Evolutionary conservation across 2,329 filamentous ascomycete species (phyloP).

Genomic region (Beauveria medogensis): DNA sequence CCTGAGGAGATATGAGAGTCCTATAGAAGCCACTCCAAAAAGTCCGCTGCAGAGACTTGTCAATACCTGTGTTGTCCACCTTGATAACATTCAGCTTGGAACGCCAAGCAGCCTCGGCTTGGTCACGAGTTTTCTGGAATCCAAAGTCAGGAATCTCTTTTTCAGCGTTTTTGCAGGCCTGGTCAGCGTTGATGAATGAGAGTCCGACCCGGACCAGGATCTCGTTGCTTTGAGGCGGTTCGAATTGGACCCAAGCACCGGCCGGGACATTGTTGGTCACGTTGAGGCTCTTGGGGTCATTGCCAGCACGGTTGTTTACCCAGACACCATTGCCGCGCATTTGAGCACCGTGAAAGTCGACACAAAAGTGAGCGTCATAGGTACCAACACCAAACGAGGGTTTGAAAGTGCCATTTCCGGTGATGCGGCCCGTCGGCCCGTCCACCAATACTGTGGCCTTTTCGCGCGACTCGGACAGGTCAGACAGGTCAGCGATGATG

Average conservation of each 20-base stretch:
- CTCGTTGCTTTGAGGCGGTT: slow-evolving; percentile 29
- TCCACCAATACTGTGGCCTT: slow-evolving; percentile 23
- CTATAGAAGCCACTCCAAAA: slow-evolving; percentile 69
- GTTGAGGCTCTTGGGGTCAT: slow-evolving; percentile 31
- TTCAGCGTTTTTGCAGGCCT: slow-evolving; percentile 65
- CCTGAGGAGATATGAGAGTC: slow-evolving; percentile 61
- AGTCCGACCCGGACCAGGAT: slow-evolving; percentile 61
- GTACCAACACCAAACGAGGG: slow-evolving; percentile 54
- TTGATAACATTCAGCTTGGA: slow-evolving; percentile 52
- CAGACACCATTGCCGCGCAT: slow-evolving; percentile 52
- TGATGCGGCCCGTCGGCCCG: slow-evolving; percentile 43
- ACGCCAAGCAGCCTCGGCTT: slow-evolving; percentile 54
- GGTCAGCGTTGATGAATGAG: slow-evolving; percentile 59
- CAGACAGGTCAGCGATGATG: slow-evolving; percentile 50
- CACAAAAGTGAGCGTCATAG: slow-evolving; percentile 52
- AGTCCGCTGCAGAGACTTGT: slow-evolving; percentile 48
- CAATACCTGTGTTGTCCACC: slow-evolving; percentile 46
- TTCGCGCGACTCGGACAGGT: slow-evolving; percentile 33
- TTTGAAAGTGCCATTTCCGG: slow-evolving; percentile 47
- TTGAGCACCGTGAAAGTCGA: slow-evolving; percentile 45
- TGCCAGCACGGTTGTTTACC: slow-evolving; percentile 42
- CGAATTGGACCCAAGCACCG: slow-evolving; percentile 58
- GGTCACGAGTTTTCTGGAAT: slow-evolving; percentile 47
- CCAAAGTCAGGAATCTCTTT: slow-evolving; percentile 59
- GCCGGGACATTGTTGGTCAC: slow-evolving; percentile 25